Evolutionary conservation across 1,284 basidiomycete genomes (phyloP), one percentile per base, ranked within the genome.

Genomic region (Cutaneotrichosporon cyanovorans): DNA sequence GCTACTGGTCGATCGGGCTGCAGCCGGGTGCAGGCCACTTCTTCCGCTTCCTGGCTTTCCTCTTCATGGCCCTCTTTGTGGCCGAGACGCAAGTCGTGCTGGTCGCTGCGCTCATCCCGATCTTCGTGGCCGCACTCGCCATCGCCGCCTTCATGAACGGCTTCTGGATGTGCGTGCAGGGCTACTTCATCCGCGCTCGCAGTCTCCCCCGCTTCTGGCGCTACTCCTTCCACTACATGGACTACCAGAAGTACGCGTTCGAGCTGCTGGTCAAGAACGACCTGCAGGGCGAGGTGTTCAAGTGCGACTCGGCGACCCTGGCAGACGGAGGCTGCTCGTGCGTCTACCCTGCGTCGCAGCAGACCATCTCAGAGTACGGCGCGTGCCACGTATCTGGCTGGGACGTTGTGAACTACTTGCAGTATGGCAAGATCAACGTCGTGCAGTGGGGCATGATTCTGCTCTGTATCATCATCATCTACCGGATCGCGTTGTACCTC

Each of bases 101-200:
- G 19, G 64, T 83, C 38, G 76, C 80, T 0, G 72, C 78, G 0
- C 40, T 75, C 11, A 47, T 82, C 1, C 81, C 81, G 0, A 75
- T 80, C 42, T 82, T 82, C 51, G 77, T 82, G 31, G 80, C 79
- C 0, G 75, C 80, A 1, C 70, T 83, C 3, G 80, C 80, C 0
- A 69, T 82, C 3, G 66, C 73, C 12, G 61, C 61, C 4, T 82
- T 82, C 59, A 51, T 77, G 32, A 82, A 82, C 57, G 80, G 80
- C 0, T 77, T 81, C 50, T 81, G 78, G 79, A 82, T 81, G 79
- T 68, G 64, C 48, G 69, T 73, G 28, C 57, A 58, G 38, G 58
- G 58, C 8, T 56, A 51, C 48, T 50, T 53, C 32, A 50, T 50
- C 41, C 35, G 44, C 7, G 45, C 28, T 9, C 47, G 51, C 32